A percentile compares a stretch with the other conserved stretches of the same genome.
These are phyloP conservation scores for Aspergillus proliferans DNA, from an alignment of 2,329 filamentous ascomycete genomes.

Conservation along the genomic window DNA sequence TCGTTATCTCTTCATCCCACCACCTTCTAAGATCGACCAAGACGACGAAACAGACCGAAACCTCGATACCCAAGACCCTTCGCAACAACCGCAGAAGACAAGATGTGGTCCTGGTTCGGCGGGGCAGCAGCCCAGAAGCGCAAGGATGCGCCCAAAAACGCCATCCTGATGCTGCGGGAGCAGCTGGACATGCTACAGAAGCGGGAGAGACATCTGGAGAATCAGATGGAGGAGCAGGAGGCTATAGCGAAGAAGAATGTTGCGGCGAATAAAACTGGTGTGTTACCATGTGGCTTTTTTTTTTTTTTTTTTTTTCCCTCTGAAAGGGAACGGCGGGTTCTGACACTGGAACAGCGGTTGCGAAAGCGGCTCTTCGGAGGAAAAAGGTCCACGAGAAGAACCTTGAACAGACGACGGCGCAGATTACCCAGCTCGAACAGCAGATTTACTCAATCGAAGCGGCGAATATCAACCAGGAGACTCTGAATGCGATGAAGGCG, in stretches of 20 bases:
- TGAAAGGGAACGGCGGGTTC: background rate
- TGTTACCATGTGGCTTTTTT: conserved; percentile 23
- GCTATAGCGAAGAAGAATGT: conserved; percentile 82
- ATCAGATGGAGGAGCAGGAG: conserved; percentile 90
- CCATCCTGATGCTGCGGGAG: conserved; percentile 77
- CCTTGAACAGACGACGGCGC: conserved; percentile 79
- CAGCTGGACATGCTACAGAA: conserved; percentile 98
- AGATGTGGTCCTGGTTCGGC: conserved; percentile 86
- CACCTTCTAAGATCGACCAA: background rate
- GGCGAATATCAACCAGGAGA: conserved; percentile 98
- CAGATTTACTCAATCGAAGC: conserved; percentile 97
- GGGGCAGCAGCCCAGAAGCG: conserved; percentile 73
- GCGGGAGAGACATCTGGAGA: conserved; percentile 83
- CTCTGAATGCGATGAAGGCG: conserved; percentile 85
- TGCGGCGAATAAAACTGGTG: conserved; percentile 84
- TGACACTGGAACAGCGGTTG: conserved; percentile 52
- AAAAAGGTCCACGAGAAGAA: conserved; percentile 94
- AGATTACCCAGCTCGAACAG: conserved; percentile 87
- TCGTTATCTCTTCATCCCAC: background rate
- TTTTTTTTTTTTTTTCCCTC: background rate
- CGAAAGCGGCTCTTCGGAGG: conserved; percentile 80
- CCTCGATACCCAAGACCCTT: background rate
- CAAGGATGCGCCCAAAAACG: conserved; percentile 94
- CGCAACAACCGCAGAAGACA: conserved; percentile 7
- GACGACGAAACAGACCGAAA: background rate